Conservation (phyloP, 2,329 filamentous ascomycete genomes). For the Aspergillus terreus region DNA sequence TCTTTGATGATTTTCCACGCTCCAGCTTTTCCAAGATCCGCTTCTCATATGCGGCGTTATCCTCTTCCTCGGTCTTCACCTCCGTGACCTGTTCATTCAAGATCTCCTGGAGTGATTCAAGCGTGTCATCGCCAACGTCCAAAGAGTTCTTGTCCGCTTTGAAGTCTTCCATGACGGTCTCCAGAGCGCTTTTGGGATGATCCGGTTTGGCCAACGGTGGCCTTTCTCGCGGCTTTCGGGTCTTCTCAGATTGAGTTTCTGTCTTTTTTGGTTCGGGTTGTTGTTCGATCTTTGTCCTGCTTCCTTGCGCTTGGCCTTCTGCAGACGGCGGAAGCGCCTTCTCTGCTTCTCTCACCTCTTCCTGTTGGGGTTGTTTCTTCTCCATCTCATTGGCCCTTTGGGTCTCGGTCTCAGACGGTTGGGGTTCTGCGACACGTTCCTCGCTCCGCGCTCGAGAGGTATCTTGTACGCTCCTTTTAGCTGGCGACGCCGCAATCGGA, state of each 20-base stretch:
- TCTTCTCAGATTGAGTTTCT: not conserved
- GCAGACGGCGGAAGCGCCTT: not conserved
- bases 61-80: constrained; percentile 26
- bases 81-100: constrained; percentile 29
- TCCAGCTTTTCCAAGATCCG: constrained; percentile 24
- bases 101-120: constrained; percentile 43
- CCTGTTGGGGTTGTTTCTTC: constrained; percentile 1
- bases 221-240: not conserved
- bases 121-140: constrained; percentile 42
- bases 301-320: not conserved
- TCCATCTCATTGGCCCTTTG: constrained; percentile 4
- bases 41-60: constrained; percentile 31
- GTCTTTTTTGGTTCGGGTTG: not conserved
- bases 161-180: constrained; percentile 39
- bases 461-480: constrained; percentile 7
- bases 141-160: constrained; percentile 37
- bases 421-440: constrained; percentile 3
- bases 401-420: not conserved
- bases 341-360: constrained; percentile 1
- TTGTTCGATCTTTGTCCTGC: not conserved
- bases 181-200: constrained; percentile 40
- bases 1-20: constrained; percentile 12
- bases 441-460: constrained; percentile 6
- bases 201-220: constrained; percentile 32
- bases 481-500: constrained; percentile 20